Evolutionary conservation across 306 rosid species (phyloP).

Genomic region (Vigna trinervia): DNA sequence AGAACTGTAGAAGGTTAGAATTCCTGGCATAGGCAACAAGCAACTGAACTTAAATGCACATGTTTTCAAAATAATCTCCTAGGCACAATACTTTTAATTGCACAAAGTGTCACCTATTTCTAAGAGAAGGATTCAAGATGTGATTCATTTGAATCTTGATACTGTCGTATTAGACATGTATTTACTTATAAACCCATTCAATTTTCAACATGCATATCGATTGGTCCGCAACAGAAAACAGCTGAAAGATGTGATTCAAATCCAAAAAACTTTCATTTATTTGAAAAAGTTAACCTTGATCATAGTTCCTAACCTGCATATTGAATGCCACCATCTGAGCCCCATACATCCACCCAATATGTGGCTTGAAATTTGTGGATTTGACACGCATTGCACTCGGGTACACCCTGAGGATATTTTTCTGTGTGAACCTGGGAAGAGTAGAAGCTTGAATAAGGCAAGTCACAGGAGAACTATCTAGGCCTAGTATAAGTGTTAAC

Average conservation of each 20-base stretch:
- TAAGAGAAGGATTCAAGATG: slow-evolving; percentile 9
- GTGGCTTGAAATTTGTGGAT: slow-evolving; percentile 87
- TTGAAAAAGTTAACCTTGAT: slow-evolving; percentile 15
- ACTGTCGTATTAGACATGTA: neutral
- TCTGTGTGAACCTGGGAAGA: slow-evolving; percentile 79
- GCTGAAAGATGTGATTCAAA: neutral
- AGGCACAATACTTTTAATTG: neutral
- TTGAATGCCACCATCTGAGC: slow-evolving; percentile 98
- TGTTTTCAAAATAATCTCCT: neutral
- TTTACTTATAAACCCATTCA: neutral
- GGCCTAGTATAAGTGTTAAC: neutral
- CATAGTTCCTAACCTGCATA: slow-evolving; percentile 82
- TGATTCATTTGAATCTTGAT: slow-evolving; percentile 21
- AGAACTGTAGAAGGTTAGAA: slow-evolving; percentile 25
- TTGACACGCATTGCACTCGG: slow-evolving; percentile 80
- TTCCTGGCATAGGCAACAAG: slow-evolving; percentile 36
- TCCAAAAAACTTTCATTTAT: neutral
- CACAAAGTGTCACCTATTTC: slow-evolving; percentile 1
- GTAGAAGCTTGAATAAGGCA: slow-evolving; percentile 39
- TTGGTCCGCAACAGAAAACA: slow-evolving; percentile 21
- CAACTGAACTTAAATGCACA: neutral
- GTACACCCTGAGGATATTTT: slow-evolving; percentile 77
- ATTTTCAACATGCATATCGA: slow-evolving; percentile 1
- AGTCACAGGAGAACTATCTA: neutral
- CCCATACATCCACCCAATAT: slow-evolving; percentile 91